phyloP scores from a whole-genome alignment of 345 rosid species.

The Clarkia xantiana region DNA sequence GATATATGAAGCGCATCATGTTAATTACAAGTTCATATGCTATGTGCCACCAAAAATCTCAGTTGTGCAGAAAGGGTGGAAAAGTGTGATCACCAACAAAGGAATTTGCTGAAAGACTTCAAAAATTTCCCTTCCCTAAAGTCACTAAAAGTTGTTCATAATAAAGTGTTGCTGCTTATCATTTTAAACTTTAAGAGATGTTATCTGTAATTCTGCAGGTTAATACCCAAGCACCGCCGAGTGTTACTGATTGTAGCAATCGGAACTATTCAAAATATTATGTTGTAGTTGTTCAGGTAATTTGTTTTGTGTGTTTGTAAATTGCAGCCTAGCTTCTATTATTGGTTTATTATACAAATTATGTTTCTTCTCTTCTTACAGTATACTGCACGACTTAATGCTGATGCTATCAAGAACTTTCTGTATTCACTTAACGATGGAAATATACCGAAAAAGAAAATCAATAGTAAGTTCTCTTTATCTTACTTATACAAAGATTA shows the following conservation, averaged over 20 bases:
- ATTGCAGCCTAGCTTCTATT: conserved; percentile 3
- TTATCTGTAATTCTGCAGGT: conserved; percentile 22
- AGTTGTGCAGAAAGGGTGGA: too few relatives aligned
- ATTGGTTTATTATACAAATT: conserved; percentile 1
- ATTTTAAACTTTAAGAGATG: not conserved
- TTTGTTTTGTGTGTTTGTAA: not conserved
- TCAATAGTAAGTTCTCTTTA: conserved; percentile 49
- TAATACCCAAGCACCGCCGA: conserved; percentile 62
- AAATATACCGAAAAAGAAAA: conserved; percentile 67
- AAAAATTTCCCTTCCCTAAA: too few relatives aligned
- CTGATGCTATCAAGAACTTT: conserved; percentile 60
- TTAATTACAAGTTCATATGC: too few relatives aligned
- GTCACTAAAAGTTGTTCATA: not conserved
- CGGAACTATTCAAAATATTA: conserved; percentile 70
- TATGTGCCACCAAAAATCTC: too few relatives aligned
- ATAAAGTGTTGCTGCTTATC: not conserved
- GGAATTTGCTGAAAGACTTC: too few relatives aligned
- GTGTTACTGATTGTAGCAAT: conserved; percentile 57
- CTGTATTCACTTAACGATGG: conserved; percentile 53
- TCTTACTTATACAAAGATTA: not conserved
- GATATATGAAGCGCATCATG: too few relatives aligned
- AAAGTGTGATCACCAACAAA: too few relatives aligned
- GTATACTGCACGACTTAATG: conserved; percentile 77
- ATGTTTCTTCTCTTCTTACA: conserved; percentile 11
- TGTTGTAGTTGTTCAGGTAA: conserved; percentile 76